Base-by-base conservation (phyloP, 192 early-diverging fungal genomes). In the Geranomyces variabilis region DNA sequence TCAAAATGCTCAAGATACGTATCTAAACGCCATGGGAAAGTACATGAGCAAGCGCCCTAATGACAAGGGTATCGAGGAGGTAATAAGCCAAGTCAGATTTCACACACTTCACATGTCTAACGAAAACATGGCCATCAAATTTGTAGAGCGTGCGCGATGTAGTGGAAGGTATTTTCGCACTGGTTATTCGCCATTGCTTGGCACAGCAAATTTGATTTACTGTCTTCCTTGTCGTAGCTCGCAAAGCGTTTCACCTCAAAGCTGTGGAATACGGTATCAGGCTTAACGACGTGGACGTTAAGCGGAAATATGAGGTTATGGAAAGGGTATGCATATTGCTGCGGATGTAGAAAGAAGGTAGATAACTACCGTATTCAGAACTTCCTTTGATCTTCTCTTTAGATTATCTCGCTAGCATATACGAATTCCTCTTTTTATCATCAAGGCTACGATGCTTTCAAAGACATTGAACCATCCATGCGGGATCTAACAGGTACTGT, bases 391-490 rank as follows among this genome's bases (percentile, higher is more conserved):
- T 30, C 57, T 13, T 24, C 22, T 8, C 9, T 48, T n/a, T 61
- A 88, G 88, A 81, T 91, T 33, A 79, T 91, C 44, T 86, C 92
- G 14, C 88, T 91, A 36, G 90, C 93, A 83, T 95, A 93, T 75
- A 91, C 91, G 22, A 88, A 92, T 47, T 92, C 87, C 60, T 89
- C 91, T 29, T 92, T 91, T 74, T 88, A 89, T 75, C 93, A 95
- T 66, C 91, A 93, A 73, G 86, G 88, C 29, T 93, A 90, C 71
- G 90, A 93, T 51, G 85, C 87, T 55, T 64, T 95, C 26, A 88
- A 89, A 67, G 90, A 90, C 69, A 75, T 93, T 44, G 93, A 95
- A 74, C 93, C 92, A 3, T 80, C 86, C 29, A 93, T 95, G 91
- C 86, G 90, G 43, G 80, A 84, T 64, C 81, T 95, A 29, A 90